Percentiles rank a stretch among this genome's conserved stretches.
These are phyloP conservation scores for Ceriops tagal DNA, from an alignment of 345 rosid species.

Conservation along the genomic window DNA sequence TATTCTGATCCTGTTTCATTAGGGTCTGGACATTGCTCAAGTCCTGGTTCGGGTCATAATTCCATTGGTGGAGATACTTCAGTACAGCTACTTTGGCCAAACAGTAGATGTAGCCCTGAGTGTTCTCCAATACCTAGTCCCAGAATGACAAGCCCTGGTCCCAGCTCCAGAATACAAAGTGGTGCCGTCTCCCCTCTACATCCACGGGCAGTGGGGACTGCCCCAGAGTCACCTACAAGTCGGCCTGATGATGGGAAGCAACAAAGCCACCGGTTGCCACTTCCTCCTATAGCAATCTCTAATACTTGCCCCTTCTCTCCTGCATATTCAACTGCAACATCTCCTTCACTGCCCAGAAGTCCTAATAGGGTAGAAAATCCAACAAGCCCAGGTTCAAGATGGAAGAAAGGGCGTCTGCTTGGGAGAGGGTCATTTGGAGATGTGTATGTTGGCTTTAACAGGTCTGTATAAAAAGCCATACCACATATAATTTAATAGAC, in stretches of 20 bases:
- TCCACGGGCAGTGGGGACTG: conserved; percentile 76
- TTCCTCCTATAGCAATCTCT: conserved; percentile 71
- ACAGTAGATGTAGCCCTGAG: conserved; percentile 94
- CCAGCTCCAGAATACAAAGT: conserved; percentile 93
- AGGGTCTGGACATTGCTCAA: conserved; percentile 93
- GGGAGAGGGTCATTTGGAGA: conserved; percentile 86
- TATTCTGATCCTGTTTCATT: conserved; percentile 60
- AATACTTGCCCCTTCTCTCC: conserved; percentile 84
- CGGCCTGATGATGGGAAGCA: conserved; percentile 79
- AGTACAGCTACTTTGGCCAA: conserved; percentile 84
- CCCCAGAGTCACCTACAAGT: conserved; percentile 62
- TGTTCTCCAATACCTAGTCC: conserved; percentile 95
- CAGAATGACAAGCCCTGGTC: conserved; percentile 95
- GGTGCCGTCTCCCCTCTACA: conserved; percentile 98
- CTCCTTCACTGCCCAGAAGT: conserved; percentile 95
- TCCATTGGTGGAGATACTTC: conserved; percentile 93
- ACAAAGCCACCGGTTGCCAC: conserved; percentile 84
- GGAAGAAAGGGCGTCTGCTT: conserved; percentile 69
- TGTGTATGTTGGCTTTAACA: conserved; percentile 70
- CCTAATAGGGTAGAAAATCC: conserved; percentile 84
- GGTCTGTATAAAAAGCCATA: conserved; percentile 25
- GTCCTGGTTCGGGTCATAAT: conserved; percentile 94
- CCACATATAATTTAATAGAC: neutral
- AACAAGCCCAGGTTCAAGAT: conserved; percentile 54
- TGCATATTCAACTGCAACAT: conserved; percentile 78